These are phyloP conservation scores for Spatholobus suberectus DNA, from an alignment of 306 rosid species.

Conservation along the genomic window DNA sequence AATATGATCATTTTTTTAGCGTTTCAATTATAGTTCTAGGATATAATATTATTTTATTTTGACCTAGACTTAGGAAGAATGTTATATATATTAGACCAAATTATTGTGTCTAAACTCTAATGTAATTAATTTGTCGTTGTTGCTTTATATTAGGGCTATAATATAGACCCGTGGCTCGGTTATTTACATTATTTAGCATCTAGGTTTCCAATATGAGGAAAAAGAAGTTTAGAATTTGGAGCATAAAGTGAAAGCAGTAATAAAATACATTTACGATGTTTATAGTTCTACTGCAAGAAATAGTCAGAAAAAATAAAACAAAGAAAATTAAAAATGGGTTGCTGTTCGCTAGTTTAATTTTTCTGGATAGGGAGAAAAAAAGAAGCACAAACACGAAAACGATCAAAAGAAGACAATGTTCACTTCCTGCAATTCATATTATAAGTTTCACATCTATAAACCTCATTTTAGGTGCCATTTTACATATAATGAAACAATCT, in stretches of 20 bases:
- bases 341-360: background rate
- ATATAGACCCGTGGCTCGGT: constrained; percentile 37
- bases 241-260: constrained; percentile 12
- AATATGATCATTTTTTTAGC: background rate
- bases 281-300: background rate
- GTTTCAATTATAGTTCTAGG: constrained; percentile 32
- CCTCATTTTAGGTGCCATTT: background rate
- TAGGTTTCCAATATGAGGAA: constrained; percentile 3
- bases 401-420: background rate
- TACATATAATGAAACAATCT: constrained; percentile 1
- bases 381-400: background rate
- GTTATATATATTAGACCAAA: constrained; percentile 42
- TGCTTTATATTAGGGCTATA: constrained; percentile 41
- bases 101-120: constrained; percentile 49
- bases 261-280: background rate
- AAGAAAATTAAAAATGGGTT: background rate
- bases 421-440: background rate
- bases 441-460: background rate
- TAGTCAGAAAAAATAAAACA: background rate
- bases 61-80: constrained; percentile 41
- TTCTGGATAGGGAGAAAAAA: background rate
- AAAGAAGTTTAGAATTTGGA: background rate
- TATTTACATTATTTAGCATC: background rate
- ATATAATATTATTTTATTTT: constrained; percentile 38
- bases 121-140: constrained; percentile 28